Percentiles rank a stretch among this genome's conserved stretches.
phyloP scores from a whole-genome alignment of 148 eudicot species.

The Persicaria maculosa region DNA sequence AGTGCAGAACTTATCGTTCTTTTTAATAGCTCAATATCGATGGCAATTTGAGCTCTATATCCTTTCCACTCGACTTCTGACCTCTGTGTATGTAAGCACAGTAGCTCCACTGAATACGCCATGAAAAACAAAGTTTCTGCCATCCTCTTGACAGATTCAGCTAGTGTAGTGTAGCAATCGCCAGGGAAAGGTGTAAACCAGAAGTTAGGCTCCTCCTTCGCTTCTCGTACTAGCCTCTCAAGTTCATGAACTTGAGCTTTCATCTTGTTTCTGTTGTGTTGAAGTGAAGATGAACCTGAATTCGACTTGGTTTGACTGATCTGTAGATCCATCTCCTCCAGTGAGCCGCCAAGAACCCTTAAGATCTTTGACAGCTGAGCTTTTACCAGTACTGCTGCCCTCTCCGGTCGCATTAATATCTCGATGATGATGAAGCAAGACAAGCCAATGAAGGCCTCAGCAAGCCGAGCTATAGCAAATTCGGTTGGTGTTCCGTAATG shows the following conservation, averaged over 20 bases:
- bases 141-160: slow-evolving; percentile 27
- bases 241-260: slow-evolving; percentile 23
- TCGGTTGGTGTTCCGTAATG: slow-evolving; percentile 43
- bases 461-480: slow-evolving; percentile 41
- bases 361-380: slow-evolving; percentile 23
- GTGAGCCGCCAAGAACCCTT: slow-evolving; percentile 22
- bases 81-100: slow-evolving; percentile 16
- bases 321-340: slow-evolving; percentile 15
- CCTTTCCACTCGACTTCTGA: slow-evolving; percentile 21
- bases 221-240: slow-evolving; percentile 25
- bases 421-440: slow-evolving; percentile 34
- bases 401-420: slow-evolving; percentile 34
- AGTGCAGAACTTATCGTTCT: slow-evolving; percentile 19
- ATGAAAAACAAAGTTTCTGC: slow-evolving; percentile 27
- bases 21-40: slow-evolving; percentile 27
- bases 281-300: slow-evolving; percentile 12
- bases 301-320: slow-evolving; percentile 11
- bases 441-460: slow-evolving; percentile 50
- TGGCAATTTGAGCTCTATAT: slow-evolving; percentile 25
- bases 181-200: slow-evolving; percentile 44
- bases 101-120: slow-evolving; percentile 17
- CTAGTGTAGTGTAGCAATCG: slow-evolving; percentile 27
- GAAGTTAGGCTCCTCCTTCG: slow-evolving; percentile 47
- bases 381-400: slow-evolving; percentile 38
- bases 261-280: slow-evolving; percentile 23